Evolutionary conservation across 1,284 basidiomycete genomes (phyloP), one percentile per base, ranked within the genome.

Genomic region (Quambalaria eucalypti): DNA sequence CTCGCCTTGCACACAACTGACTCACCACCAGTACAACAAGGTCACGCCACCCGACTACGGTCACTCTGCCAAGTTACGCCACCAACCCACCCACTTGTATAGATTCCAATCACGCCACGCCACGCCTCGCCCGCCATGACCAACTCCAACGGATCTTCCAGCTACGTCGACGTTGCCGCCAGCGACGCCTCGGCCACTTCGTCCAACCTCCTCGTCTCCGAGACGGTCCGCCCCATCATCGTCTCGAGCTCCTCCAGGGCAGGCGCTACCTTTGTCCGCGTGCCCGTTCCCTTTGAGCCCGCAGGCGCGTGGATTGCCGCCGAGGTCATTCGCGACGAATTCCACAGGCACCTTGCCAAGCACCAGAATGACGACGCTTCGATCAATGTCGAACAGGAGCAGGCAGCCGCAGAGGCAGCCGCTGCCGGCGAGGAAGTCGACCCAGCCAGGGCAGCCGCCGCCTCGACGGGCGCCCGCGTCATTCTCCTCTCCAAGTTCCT

Each of bases 401-500:
- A 69, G 25, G 67, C 70, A 26, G 64, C 61, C 16, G 64, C 65
- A 33, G 60, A 50, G 36, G 55, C 56, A 28, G 54, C 50, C 30
- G 62, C 52, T 26, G 61, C 60, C 49, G 59, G 39, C 26, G 63
- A 56, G 2, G 44, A 58, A 16, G 56, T 60, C 29, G 61, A 60
- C 53, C 54, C 55, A 48, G 55, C 25, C 19, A 28, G 54, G 21
- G 39, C 30, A 3, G 38, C 28, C 21, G 26, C n/a, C 12, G n/a
- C 28, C 26, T 6, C 12, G 53, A 29, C 6, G 31, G 69, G 72
- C 54, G 53, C 57, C 36, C 56, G 69, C 47, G 50, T 76, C 51
- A 62, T 66, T 53, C 61, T 77, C 23, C 58, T 65, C 44, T 62
- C 70, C 60, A 73, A 74, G 62, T 76, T 75, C 68, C 65, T 77